These are phyloP conservation scores for Phytophthora europaea DNA, from an alignment of 352 stramenopile genomes.

Conservation along the genomic window DNA sequence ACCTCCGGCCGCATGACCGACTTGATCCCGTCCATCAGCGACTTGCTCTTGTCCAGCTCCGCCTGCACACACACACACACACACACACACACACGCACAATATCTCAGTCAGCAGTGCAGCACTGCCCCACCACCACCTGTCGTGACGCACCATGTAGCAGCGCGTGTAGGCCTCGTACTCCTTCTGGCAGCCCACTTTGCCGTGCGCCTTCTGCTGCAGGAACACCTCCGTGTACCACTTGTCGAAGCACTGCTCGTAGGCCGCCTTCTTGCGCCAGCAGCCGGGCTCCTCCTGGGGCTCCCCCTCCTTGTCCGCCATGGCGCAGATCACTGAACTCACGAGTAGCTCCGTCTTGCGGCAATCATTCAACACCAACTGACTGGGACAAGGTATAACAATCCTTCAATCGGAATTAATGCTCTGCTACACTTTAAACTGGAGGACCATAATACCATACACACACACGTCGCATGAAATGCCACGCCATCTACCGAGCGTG, in stretches of 20 bases:
- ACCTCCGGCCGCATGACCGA: slow-evolving; percentile 72
- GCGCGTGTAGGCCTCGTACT: slow-evolving; percentile 82
- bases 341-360: slow-evolving; percentile 1
- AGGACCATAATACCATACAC: background rate
- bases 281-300: slow-evolving; percentile 44
- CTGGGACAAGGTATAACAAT: slow-evolving; percentile 41
- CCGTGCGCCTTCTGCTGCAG: slow-evolving; percentile 81
- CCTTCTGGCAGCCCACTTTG: slow-evolving; percentile 77
- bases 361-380: slow-evolving; percentile 17
- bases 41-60: slow-evolving; percentile 70
- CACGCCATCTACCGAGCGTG: slow-evolving; percentile 30
- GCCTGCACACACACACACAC: slow-evolving; percentile 40
- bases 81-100: no score
- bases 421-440: slow-evolving; percentile 33
- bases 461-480: slow-evolving; percentile 18
- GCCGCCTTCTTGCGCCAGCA: slow-evolving; percentile 81
- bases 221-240: slow-evolving; percentile 90
- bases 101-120: no score
- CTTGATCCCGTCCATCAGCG: slow-evolving; percentile 71
- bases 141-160: slow-evolving; percentile 70
- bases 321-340: background rate
- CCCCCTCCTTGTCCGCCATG: slow-evolving; percentile 33
- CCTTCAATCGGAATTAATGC: slow-evolving; percentile 40
- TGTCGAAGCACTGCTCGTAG: slow-evolving; percentile 90
- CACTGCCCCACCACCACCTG: background rate